Percentiles rank a stretch among this genome's conserved stretches.
Evolutionary conservation across 2,329 filamentous ascomycete species (phyloP).

Genomic region (Alternaria alternata): DNA sequence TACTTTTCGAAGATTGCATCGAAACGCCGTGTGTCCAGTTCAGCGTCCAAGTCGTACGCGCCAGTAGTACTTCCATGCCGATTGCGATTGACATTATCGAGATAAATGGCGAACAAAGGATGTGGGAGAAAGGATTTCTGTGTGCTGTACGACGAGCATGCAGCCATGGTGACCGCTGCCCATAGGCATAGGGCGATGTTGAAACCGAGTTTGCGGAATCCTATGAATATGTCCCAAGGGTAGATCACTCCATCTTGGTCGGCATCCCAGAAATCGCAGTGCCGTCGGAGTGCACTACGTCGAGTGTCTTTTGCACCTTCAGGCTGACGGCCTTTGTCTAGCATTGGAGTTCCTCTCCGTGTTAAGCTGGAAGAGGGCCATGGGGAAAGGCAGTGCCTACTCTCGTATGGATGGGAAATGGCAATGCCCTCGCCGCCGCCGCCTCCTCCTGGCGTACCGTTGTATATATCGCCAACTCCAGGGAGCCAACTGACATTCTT

Average conservation of each 20-base stretch:
- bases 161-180: slow-evolving; percentile 26
- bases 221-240: slow-evolving; percentile 28
- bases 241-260: slow-evolving; percentile 24
- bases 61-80: slow-evolving; percentile 30
- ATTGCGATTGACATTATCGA: slow-evolving; percentile 24
- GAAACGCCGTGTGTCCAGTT: slow-evolving; percentile 24
- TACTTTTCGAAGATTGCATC: slow-evolving; percentile 29
- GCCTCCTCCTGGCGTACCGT: neutral
- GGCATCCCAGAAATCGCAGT: slow-evolving; percentile 31
- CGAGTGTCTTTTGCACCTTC: neutral
- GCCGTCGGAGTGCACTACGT: slow-evolving; percentile 22
- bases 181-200: slow-evolving; percentile 22
- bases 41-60: slow-evolving; percentile 26
- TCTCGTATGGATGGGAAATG: neutral
- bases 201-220: slow-evolving; percentile 27
- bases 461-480: slow-evolving; percentile 14
- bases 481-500: slow-evolving; percentile 9
- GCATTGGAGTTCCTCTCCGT: neutral
- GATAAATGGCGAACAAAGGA: slow-evolving; percentile 26
- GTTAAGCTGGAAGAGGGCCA: neutral
- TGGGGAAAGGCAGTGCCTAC: neutral
- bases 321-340: neutral
- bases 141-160: slow-evolving; percentile 25
- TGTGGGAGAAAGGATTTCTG: slow-evolving; percentile 22
- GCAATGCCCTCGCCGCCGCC: neutral